A percentile compares a stretch with the other conserved stretches of the same genome.
phyloP scores from a whole-genome alignment of 2,329 filamentous ascomycete species.

The Sclerotinia glacialis region DNA sequence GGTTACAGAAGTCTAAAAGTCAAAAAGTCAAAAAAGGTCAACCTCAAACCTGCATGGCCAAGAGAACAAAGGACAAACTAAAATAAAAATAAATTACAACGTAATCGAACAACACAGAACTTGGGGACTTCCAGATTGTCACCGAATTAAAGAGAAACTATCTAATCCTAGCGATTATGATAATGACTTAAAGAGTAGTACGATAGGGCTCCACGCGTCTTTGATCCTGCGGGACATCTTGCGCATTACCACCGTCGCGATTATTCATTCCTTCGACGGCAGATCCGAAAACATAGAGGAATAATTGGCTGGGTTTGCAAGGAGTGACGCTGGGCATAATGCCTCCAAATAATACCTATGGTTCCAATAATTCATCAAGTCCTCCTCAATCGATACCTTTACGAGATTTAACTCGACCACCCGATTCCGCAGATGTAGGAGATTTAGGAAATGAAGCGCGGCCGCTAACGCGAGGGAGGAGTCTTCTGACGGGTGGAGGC shows the following conservation, averaged over 20 bases:
- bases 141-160: slow-evolving; percentile 3
- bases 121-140: no score
- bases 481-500: slow-evolving; percentile 34
- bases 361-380: slow-evolving; percentile 44
- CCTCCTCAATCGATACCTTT: slow-evolving; percentile 67
- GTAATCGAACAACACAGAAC: not conserved
- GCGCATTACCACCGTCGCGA: slow-evolving; percentile 19
- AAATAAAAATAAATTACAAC: not conserved
- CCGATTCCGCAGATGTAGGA: slow-evolving; percentile 35
- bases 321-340: slow-evolving; percentile 40
- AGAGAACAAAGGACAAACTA: not conserved
- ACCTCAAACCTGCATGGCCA: not conserved
- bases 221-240: slow-evolving; percentile 19
- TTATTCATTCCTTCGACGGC: slow-evolving; percentile 12
- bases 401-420: slow-evolving; percentile 52
- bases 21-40: slow-evolving; percentile 14
- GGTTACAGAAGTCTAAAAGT: slow-evolving; percentile 17
- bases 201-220: slow-evolving; percentile 20
- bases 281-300: not conserved
- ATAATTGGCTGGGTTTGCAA: not conserved
- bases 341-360: slow-evolving; percentile 49
- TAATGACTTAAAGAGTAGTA: slow-evolving; percentile 25
- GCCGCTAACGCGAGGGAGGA: slow-evolving; percentile 37
- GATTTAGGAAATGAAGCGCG: slow-evolving; percentile 33
- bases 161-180: slow-evolving; percentile 24